Conservation (phyloP, 768 basidiomycete species). For the Amanita jacksonii region DNA sequence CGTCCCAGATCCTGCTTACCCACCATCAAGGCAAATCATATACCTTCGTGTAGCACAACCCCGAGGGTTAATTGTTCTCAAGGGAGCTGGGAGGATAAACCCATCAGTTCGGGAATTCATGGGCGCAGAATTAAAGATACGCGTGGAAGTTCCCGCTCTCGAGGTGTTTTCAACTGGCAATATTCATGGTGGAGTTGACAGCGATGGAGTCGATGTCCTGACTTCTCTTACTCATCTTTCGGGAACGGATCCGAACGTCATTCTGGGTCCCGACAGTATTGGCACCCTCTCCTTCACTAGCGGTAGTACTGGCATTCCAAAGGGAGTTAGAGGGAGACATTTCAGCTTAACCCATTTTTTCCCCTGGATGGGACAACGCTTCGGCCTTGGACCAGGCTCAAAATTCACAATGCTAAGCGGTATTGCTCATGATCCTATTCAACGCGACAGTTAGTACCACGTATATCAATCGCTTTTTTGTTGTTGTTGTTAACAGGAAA, state of each 20-base stretch:
- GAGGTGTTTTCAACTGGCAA: slow-evolving; percentile 57
- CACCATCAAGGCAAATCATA: slow-evolving; percentile 82
- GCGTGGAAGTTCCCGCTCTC: slow-evolving; percentile 85
- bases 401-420: slow-evolving; percentile 98
- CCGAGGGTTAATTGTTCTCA: slow-evolving; percentile 81
- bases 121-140: slow-evolving; percentile 66
- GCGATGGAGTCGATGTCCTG: slow-evolving; percentile 50
- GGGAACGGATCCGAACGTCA: slow-evolving; percentile 68
- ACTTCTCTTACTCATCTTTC: slow-evolving; percentile 41
- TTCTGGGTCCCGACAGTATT: slow-evolving; percentile 89
- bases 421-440: slow-evolving; percentile 98
- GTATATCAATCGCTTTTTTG: background rate
- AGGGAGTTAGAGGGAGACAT: slow-evolving; percentile 94
- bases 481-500: background rate
- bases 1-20: slow-evolving; percentile 85
- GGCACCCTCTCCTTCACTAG: slow-evolving; percentile 95
- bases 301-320: slow-evolving; percentile 95
- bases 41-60: slow-evolving; percentile 92
- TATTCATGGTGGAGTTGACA: slow-evolving; percentile 51
- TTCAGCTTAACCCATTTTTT: slow-evolving; percentile 98
- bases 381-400: slow-evolving; percentile 61
- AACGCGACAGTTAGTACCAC: slow-evolving; percentile 81
- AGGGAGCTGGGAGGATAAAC: slow-evolving; percentile 77
- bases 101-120: slow-evolving; percentile 82
- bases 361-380: slow-evolving; percentile 95